Conservation (phyloP, 441 rosid species). For the Bruguiera hainesii region DNA sequence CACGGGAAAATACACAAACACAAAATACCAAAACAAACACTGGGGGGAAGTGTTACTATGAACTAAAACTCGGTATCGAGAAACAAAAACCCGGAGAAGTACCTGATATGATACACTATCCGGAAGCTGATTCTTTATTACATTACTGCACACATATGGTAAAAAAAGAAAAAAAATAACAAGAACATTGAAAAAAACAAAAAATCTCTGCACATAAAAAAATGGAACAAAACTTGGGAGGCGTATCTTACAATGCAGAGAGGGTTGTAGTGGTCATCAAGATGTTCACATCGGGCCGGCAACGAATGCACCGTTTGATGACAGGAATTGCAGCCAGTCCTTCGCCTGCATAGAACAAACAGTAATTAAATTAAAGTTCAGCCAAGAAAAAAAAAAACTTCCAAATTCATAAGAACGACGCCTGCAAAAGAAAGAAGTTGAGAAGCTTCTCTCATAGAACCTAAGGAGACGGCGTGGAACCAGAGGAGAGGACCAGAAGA, state of each 20-base stretch:
- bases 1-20: not conserved
- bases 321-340: slow-evolving; percentile 95
- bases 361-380: not conserved
- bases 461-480: slow-evolving; percentile 96
- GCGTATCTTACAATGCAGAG: slow-evolving; percentile 65
- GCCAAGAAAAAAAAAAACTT: no score
- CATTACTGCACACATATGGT: slow-evolving; percentile 48
- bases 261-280: slow-evolving; percentile 75
- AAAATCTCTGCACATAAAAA: not conserved
- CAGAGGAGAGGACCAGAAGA: slow-evolving; percentile 76
- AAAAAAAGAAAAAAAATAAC: slow-evolving; percentile 9
- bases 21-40: not conserved
- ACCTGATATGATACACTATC: slow-evolving; percentile 72
- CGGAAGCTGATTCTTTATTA: slow-evolving; percentile 64
- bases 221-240: not conserved
- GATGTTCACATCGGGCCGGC: slow-evolving; percentile 58
- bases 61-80: not conserved
- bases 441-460: slow-evolving; percentile 19
- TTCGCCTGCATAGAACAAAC: slow-evolving; percentile 48
- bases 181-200: not conserved
- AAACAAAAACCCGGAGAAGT: slow-evolving; percentile 5
- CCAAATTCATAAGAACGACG: not conserved
- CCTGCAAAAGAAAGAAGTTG: not conserved
- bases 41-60: not conserved
- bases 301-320: slow-evolving; percentile 47